phyloP scores from a whole-genome alignment of 2,329 filamentous ascomycete species.

The Hymenoscyphus albidus region DNA sequence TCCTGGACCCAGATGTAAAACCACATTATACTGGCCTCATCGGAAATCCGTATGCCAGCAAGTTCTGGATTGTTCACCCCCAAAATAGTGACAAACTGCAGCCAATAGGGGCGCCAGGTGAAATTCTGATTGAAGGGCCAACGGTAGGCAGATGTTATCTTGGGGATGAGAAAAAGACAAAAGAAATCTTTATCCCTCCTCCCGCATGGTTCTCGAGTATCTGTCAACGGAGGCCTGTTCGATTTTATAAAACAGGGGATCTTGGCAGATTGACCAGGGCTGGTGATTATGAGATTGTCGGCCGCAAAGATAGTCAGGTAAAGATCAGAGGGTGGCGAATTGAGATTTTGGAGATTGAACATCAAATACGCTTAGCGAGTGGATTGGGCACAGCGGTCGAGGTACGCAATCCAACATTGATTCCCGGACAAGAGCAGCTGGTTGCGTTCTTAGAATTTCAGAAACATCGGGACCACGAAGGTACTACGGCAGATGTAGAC shows the following conservation, averaged over 20 bases:
- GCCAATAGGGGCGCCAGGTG: slow-evolving; percentile 20
- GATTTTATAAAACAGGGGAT: slow-evolving; percentile 55
- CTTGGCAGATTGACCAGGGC: slow-evolving; percentile 48
- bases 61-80: slow-evolving; percentile 37
- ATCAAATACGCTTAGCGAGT: slow-evolving; percentile 38
- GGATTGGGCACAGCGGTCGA: slow-evolving; percentile 32
- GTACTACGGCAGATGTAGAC: slow-evolving; percentile 45
- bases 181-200: slow-evolving; percentile 52
- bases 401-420: slow-evolving; percentile 30
- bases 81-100: slow-evolving; percentile 15
- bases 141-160: slow-evolving; percentile 59
- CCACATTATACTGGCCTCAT: slow-evolving; percentile 16
- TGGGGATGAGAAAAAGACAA: slow-evolving; percentile 53
- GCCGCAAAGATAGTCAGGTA: slow-evolving; percentile 61
- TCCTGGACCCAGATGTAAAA: slow-evolving; percentile 8
- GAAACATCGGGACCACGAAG: slow-evolving; percentile 17
- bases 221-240: slow-evolving; percentile 35
- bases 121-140: slow-evolving; percentile 39
- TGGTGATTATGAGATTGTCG: slow-evolving; percentile 49
- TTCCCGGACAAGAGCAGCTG: slow-evolving; percentile 28
- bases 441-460: slow-evolving; percentile 34
- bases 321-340: slow-evolving; percentile 63
- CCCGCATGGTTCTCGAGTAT: slow-evolving; percentile 49
- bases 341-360: slow-evolving; percentile 51
- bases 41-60: slow-evolving; percentile 13